A percentile compares a stretch with the other conserved stretches of the same genome.
Conservation (phyloP, 768 basidiomycete genomes). For the Suillus ampliporus region DNA sequence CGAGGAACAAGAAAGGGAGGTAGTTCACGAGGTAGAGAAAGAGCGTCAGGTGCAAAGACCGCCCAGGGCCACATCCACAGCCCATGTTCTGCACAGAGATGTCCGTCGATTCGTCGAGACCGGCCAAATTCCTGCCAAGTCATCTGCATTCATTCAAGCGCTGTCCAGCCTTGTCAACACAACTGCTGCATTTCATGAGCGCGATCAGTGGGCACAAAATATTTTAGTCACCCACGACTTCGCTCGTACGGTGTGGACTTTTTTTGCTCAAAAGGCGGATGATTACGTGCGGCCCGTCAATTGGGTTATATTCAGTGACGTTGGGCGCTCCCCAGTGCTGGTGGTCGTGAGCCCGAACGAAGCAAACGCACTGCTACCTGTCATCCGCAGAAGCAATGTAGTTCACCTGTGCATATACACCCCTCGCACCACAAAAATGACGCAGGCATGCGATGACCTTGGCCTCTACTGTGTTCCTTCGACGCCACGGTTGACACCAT, state of each 20-base stretch:
- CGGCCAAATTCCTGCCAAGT: slow-evolving; percentile 29
- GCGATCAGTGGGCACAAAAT: slow-evolving; percentile 24
- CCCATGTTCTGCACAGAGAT: slow-evolving; percentile 29
- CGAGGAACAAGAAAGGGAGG: slow-evolving; percentile 58
- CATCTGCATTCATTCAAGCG: slow-evolving; percentile 28
- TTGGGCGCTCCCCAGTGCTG: slow-evolving; percentile 19
- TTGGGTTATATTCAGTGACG: slow-evolving; percentile 33
- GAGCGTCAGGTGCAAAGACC: slow-evolving; percentile 48
- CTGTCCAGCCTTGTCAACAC: slow-evolving; percentile 19
- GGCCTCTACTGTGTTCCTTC: slow-evolving; percentile 18
- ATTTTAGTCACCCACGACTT: slow-evolving; percentile 28
- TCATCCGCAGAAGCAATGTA: slow-evolving; percentile 36
- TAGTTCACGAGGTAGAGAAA: slow-evolving; percentile 50
- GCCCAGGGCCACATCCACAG: slow-evolving; percentile 25
- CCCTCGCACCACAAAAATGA: slow-evolving; percentile 40
- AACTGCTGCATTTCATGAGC: slow-evolving; percentile 22
- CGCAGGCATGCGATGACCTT: slow-evolving; percentile 44
- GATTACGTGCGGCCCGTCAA: slow-evolving; percentile 35
- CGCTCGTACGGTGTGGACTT: slow-evolving; percentile 13
- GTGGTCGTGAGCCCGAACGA: slow-evolving; percentile 51
- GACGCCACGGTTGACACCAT: slow-evolving; percentile 3
- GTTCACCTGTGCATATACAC: slow-evolving; percentile 51
- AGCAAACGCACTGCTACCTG: slow-evolving; percentile 42
- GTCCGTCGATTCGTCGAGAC: slow-evolving; percentile 32
- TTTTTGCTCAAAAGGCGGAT: not conserved